These are phyloP conservation scores for Wickerhamiella galacta DNA, from an alignment of 805 yeast species.

Conservation along the genomic window DNA sequence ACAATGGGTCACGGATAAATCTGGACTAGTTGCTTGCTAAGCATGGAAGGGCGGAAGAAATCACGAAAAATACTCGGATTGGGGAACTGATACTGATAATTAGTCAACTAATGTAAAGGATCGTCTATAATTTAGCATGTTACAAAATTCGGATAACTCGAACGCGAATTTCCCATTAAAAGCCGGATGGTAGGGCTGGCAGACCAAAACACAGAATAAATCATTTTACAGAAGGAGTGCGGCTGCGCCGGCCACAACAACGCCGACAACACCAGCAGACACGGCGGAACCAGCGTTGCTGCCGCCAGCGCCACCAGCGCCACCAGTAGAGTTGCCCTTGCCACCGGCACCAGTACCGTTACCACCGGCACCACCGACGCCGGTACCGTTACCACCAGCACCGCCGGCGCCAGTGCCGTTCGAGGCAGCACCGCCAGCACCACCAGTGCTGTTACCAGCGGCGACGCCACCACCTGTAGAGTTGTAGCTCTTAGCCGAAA, in stretches of 20 bases:
- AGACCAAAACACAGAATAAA: not conserved
- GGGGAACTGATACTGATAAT: not conserved
- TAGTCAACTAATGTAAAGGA: not conserved
- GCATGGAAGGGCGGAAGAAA: no score
- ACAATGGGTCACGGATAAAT: no score
- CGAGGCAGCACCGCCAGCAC: not conserved
- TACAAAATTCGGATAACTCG: not conserved
- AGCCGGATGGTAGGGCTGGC: not conserved
- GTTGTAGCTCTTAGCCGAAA: slow-evolving; percentile 1
- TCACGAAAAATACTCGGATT: not conserved
- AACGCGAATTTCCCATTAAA: not conserved
- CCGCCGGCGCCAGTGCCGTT: slow-evolving; percentile 1
- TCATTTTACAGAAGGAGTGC: slow-evolving; percentile 2
- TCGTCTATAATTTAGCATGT: not conserved
- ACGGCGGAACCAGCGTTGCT: slow-evolving; percentile 2
- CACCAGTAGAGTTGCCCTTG: not conserved
- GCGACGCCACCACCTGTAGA: not conserved
- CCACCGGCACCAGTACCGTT: no score
- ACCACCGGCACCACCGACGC: slow-evolving; percentile 4
- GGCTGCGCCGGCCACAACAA: slow-evolving; percentile 4
- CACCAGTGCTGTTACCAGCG: not conserved
- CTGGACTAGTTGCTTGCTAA: no score
- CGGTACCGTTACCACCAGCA: slow-evolving; percentile 1
- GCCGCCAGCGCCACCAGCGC: not conserved
- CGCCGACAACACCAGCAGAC: slow-evolving; percentile 3